Conservation (phyloP, 2,329 filamentous ascomycete genomes). For the Xylaria sp. region DNA sequence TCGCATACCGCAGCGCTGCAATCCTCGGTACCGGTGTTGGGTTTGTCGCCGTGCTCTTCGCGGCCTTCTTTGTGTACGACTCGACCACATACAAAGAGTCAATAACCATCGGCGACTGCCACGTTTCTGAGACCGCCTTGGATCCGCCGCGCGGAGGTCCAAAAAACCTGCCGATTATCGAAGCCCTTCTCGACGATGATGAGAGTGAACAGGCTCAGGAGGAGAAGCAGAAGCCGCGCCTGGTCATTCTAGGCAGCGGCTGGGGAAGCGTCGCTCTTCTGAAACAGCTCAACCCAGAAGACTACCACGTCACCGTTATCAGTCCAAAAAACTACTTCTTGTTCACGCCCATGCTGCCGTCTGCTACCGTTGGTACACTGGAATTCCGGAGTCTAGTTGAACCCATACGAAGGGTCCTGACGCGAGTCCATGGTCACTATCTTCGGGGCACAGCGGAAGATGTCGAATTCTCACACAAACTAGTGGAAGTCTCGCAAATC, state of each 20-base stretch:
- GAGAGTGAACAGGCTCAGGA: slow-evolving; percentile 75
- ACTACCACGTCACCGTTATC: slow-evolving; percentile 96
- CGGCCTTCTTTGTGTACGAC: slow-evolving; percentile 94
- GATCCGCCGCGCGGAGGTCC: slow-evolving; percentile 85
- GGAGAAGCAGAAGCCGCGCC: slow-evolving; percentile 86
- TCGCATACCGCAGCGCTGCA: slow-evolving; percentile 75
- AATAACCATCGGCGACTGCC: slow-evolving; percentile 73
- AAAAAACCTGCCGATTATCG: slow-evolving; percentile 93
- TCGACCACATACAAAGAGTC: slow-evolving; percentile 87
- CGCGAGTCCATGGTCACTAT: slow-evolving; percentile 84
- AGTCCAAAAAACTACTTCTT: slow-evolving; percentile 97
- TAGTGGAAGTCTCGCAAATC: slow-evolving; percentile 84
- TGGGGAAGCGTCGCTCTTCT: slow-evolving; percentile 94
- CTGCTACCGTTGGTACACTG: slow-evolving; percentile 93
- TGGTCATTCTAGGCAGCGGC: slow-evolving; percentile 92
- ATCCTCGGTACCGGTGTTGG: slow-evolving; percentile 79
- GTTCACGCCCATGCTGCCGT: slow-evolving; percentile 97
- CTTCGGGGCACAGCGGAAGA: slow-evolving; percentile 87
- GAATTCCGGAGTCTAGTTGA: slow-evolving; percentile 92
- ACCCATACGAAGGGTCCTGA: slow-evolving; percentile 86
- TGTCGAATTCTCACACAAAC: slow-evolving; percentile 89
- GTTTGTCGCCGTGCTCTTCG: slow-evolving; percentile 73
- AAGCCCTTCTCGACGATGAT: slow-evolving; percentile 88
- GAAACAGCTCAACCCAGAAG: slow-evolving; percentile 87
- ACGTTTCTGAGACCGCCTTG: slow-evolving; percentile 85